Percentiles rank a stretch among this genome's conserved stretches.
phyloP scores from a whole-genome alignment of 75 land plant genomes.

The Isoetes taiwanensis region DNA sequence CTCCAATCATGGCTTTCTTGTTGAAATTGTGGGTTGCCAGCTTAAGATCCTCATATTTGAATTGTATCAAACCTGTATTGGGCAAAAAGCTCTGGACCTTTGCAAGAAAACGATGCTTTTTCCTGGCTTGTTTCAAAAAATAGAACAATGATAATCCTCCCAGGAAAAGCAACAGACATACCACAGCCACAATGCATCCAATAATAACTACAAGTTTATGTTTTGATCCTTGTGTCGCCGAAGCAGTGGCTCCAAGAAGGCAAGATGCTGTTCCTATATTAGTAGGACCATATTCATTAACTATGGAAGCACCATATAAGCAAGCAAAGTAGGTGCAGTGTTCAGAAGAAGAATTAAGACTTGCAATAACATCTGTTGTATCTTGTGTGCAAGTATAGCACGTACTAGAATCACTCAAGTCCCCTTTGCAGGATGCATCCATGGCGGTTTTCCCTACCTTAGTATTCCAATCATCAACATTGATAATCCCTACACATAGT shows the following conservation, averaged over 20 bases:
- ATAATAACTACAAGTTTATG: no score
- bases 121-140: no score
- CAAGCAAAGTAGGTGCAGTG: constrained; percentile 35
- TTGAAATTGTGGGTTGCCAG: constrained; percentile 42
- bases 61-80: constrained; percentile 29
- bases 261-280: constrained; percentile 27
- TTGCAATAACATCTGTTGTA: no score
- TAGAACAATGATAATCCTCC: no score
- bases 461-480: constrained; percentile 24
- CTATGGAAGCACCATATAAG: constrained; percentile 53
- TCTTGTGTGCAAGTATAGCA: constrained; percentile 45
- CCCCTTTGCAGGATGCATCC: constrained; percentile 34
- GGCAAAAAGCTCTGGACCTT: no score
- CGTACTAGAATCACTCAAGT: constrained; percentile 22
- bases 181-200: no score
- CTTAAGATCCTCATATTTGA: constrained; percentile 20
- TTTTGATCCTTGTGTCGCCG: no score
- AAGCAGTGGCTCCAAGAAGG: constrained; percentile 23
- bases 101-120: no score
- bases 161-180: no score
- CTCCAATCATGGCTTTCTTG: constrained; percentile 34
- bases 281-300: constrained; percentile 37
- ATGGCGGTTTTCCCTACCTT: constrained; percentile 15
- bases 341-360: no score
- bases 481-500: constrained; percentile 38